phyloP scores from a whole-genome alignment of 768 basidiomycete species.

The Russula lepida region DNA sequence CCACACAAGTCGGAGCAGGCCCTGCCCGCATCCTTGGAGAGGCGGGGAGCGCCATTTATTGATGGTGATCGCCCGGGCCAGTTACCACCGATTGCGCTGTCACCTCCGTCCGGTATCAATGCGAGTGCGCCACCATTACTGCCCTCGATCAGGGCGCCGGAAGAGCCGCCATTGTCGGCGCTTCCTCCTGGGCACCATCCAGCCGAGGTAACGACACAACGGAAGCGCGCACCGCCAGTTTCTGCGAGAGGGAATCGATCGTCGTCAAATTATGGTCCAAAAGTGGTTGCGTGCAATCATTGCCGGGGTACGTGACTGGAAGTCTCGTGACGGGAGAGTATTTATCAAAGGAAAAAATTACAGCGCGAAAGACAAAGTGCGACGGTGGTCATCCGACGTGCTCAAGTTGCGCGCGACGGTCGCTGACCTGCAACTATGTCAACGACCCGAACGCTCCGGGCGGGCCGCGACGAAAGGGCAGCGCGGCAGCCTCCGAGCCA shows the following conservation, averaged over 20 bases:
- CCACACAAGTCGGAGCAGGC: constrained; percentile 23
- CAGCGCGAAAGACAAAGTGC: constrained; percentile 84
- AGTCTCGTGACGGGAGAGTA: background rate
- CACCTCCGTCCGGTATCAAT: constrained; percentile 13
- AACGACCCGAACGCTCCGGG: constrained; percentile 42
- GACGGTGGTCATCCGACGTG: constrained; percentile 83
- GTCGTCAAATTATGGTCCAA: constrained; percentile 63
- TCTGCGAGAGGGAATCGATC: constrained; percentile 51
- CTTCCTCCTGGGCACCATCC: constrained; percentile 32
- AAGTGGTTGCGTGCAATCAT: constrained; percentile 84
- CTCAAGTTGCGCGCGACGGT: constrained; percentile 71
- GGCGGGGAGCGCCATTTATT: constrained; percentile 15
- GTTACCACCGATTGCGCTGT: constrained; percentile 18
- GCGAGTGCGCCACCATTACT: constrained; percentile 22
- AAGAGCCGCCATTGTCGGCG: constrained; percentile 24
- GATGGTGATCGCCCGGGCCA: constrained; percentile 15
- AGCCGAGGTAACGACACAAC: constrained; percentile 24
- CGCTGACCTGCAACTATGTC: constrained; percentile 71
- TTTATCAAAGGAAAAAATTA: background rate
- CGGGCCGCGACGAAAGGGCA: constrained; percentile 22
- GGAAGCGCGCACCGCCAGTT: constrained; percentile 54
- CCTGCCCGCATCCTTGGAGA: constrained; percentile 12
- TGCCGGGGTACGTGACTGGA: constrained; percentile 57
- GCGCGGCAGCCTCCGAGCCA: constrained; percentile 15
- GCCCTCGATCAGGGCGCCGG: constrained; percentile 22